Evolutionary conservation across 2,329 filamentous ascomycete species (phyloP).

Genomic region (Hyphodiscus sp.): DNA sequence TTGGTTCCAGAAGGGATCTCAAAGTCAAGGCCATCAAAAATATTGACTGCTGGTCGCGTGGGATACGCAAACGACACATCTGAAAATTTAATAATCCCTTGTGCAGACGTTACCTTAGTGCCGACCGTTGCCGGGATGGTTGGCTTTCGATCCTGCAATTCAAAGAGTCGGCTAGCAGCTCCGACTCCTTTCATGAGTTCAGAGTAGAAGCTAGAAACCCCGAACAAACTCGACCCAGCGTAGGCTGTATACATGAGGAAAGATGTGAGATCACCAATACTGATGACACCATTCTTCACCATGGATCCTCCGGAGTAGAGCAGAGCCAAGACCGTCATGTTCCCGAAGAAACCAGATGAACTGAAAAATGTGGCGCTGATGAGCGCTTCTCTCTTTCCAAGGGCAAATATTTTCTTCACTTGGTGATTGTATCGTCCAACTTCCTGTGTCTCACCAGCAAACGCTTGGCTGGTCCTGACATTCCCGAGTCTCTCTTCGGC

Average conservation of each 20-base stretch:
- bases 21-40: conserved; percentile 86
- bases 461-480: conserved; percentile 92
- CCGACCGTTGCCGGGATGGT: conserved; percentile 85
- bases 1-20: conserved; percentile 90
- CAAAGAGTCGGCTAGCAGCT: conserved; percentile 91
- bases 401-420: conserved; percentile 82
- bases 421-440: conserved; percentile 87
- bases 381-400: conserved; percentile 81
- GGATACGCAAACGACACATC: conserved; percentile 88
- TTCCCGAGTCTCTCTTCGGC: conserved; percentile 97
- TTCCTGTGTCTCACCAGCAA: conserved; percentile 88
- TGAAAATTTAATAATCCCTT: conserved; percentile 82
- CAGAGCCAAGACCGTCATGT: conserved; percentile 90
- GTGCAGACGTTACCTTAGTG: conserved; percentile 69
- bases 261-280: conserved; percentile 84
- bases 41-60: conserved; percentile 82
- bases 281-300: conserved; percentile 80
- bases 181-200: conserved; percentile 99
- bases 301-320: conserved; percentile 87
- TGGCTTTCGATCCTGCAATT: conserved; percentile 84
- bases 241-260: conserved; percentile 99
- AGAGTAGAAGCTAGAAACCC: conserved; percentile 91
- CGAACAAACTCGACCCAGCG: conserved; percentile 79
- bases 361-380: conserved; percentile 87
- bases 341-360: conserved; percentile 84